Conservation (phyloP, 2,329 filamentous ascomycete species). For the Mollisiaceae sp. region DNA sequence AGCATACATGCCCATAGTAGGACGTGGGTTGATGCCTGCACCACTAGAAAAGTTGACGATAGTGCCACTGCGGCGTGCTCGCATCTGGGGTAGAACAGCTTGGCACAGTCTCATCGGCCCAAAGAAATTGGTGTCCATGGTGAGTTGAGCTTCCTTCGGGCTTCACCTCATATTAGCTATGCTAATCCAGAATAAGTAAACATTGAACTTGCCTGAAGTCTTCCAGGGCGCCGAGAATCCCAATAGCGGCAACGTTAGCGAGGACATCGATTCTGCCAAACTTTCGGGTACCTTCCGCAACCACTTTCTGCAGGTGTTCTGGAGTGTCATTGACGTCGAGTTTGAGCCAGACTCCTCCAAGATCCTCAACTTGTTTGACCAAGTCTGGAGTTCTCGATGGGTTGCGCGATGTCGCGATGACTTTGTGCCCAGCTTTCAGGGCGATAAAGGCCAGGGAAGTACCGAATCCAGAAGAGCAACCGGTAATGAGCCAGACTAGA, state of each 20-base stretch:
- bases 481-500: conserved; percentile 43
- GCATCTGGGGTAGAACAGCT: conserved; percentile 31
- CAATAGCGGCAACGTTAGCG: conserved; percentile 36
- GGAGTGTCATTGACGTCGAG: conserved; percentile 32
- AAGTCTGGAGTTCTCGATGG: conserved; percentile 36
- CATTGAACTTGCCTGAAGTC: conserved; percentile 25
- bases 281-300: conserved; percentile 38
- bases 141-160: conserved; percentile 28
- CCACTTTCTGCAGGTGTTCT: conserved; percentile 17
- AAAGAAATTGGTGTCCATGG: conserved; percentile 37
- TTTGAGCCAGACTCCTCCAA: conserved; percentile 38
- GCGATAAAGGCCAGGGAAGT: conserved; percentile 38
- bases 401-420: conserved; percentile 44
- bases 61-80: conserved; percentile 26
- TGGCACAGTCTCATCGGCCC: conserved; percentile 30
- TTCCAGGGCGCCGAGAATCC: conserved; percentile 54
- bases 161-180: conserved; percentile 5
- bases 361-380: conserved; percentile 34
- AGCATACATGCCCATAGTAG: conserved; percentile 51
- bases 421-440: conserved; percentile 37
- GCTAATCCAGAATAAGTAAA: not conserved
- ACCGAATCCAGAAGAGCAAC: conserved; percentile 43
- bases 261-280: conserved; percentile 49
- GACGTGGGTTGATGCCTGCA: conserved; percentile 40
- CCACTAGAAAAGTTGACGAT: conserved; percentile 35